Evolutionary conservation across 2,329 filamentous ascomycete genomes (phyloP), one percentile per base, ranked within the genome.

Genomic region (Nemania sp.): DNA sequence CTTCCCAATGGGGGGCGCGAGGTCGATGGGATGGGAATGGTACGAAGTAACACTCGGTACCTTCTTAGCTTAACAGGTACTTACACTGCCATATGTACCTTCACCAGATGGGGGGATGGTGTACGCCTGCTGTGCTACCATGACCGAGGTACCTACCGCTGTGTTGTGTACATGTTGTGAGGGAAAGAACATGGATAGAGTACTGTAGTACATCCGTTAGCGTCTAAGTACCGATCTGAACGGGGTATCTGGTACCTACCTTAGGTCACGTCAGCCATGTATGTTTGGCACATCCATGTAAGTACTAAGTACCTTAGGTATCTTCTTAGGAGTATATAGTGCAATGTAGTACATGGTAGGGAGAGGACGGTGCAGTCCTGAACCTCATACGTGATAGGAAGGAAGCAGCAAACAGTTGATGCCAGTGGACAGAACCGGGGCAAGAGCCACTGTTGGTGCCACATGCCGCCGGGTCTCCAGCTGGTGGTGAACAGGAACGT

Each of bases 401-500:
- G 54, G 43, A 37, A 45, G 10, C 20, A 20, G n/a, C 25, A 29
- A 32, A 20, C 51, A 48, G 52, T 50, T 15, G 39, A 50, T 47
- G 47, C 56, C 55, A 64, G 54, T 64, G 59, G 54, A 48, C 52
- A 42, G 46, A 55, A 46, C 47, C 40, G 37, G 59, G 59, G 59
- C 48, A 49, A 45, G 43, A 52, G 42, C 42, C 50, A 59, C 54
- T 64, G 51, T 15, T 37, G 49, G 54, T 58, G 50, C 54, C 62
- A 64, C 59, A 46, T 43, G 25, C 46, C 42, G 39, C 54, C 45
- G 57, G 48, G 59, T 57, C 56, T 47, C 32, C 52, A 54, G 56
- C 29, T 35, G 49, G n/a, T 48, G 32, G 43, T 18, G 35, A 37
- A 42, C 35, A 15, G 39, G 18, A 50, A 57, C 32, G 4, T 45